Evolutionary conservation across 129 eudicot species (phyloP), one percentile per base, ranked within the genome.

Genomic region (Apium graveolens): DNA sequence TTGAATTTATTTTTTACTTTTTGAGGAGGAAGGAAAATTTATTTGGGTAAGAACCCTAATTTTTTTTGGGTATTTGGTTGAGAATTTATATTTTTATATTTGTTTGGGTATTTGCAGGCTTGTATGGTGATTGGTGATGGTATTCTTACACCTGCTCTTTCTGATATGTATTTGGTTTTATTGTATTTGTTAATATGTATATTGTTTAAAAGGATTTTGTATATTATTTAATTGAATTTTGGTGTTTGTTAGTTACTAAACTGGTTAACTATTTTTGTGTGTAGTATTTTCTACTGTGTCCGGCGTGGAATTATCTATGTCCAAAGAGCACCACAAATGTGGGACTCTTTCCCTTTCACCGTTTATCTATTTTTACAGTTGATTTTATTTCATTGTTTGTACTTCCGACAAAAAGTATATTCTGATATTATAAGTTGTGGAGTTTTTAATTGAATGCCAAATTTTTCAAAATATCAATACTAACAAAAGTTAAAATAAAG

Each of bases 121-220:
- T 94, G 98, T 90, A 94, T 94, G 98, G 98, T 94, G 70, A 94
- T 94, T 81, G 98, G 98, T 34, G 98, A 94, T 87, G 98, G 98
- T 38, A 87, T 94, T 72, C 89, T 94, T 65, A 91, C 96, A 14
- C 98, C 98, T 11, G 97, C 98, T 6, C 89, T 94, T 81, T 94
- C 98, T 43, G 98, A 97, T 93, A 79, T 71, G 11, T 79, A 51
- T 63, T 66, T 48, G 44, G 14, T 57, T 57, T 57, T n/a, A 2
- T n/a, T 55, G n/a, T 55, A 7, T 21, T 57, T 24, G 13, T 53
- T 46, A 11, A 7, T 42, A 8, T 66, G 11, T 21, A 41, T 32
- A 71, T 39, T 65, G 76, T n/a, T n/a, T n/a, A n/a, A n/a, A n/a
- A n/a, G n/a, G n/a, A n/a, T n/a, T n/a, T n/a, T n/a, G n/a, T n/a